These are phyloP conservation scores for Fusarium tjaetaba DNA, from an alignment of 2,329 filamentous ascomycete species.

Conservation along the genomic window DNA sequence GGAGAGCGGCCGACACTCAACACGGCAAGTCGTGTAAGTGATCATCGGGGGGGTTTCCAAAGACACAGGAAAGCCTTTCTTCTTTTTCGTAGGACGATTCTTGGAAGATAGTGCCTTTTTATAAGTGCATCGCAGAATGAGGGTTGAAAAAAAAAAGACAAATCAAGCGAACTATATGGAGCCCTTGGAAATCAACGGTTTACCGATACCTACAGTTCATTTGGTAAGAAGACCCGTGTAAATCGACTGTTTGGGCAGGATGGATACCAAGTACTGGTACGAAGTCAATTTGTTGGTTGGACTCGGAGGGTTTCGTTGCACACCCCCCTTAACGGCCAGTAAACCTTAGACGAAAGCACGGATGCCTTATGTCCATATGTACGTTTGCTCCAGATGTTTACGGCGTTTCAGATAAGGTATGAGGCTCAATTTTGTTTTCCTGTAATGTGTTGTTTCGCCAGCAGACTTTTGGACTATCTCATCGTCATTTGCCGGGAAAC, in stretches of 20 bases:
- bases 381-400: constrained; percentile 3
- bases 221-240: background rate
- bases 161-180: background rate
- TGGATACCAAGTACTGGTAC: background rate
- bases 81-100: background rate
- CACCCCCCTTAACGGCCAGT: background rate
- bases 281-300: no score
- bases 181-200: background rate
- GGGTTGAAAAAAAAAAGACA: background rate
- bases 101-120: background rate
- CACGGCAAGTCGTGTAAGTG: constrained; percentile 10
- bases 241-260: background rate
- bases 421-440: constrained; percentile 5
- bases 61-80: background rate
- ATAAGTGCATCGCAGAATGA: background rate
- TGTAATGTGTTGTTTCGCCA: background rate
- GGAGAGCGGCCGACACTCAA: constrained; percentile 12
- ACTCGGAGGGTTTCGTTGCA: background rate
- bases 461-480: background rate
- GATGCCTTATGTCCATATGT: background rate
- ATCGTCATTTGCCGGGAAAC: constrained; percentile 22
- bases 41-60: background rate
- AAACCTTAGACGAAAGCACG: background rate
- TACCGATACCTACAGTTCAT: background rate
- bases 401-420: constrained; percentile 16